A percentile compares a stretch with the other conserved stretches of the same genome.
Evolutionary conservation across 768 basidiomycete genomes (phyloP).

Genomic region (Panus rudis): DNA sequence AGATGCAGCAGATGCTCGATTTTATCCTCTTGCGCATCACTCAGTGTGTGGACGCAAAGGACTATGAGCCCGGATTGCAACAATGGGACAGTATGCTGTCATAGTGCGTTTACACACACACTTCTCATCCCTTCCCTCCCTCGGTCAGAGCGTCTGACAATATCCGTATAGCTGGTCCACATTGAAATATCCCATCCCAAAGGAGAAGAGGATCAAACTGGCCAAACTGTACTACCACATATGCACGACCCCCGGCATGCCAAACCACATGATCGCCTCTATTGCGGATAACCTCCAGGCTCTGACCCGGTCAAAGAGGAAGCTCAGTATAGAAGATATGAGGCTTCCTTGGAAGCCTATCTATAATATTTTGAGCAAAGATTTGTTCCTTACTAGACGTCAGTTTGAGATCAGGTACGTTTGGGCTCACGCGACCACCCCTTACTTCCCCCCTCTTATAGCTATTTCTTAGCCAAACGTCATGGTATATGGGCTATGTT

Average conservation of each 20-base stretch:
- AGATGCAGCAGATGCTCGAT: constrained; percentile 71
- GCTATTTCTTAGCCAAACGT: constrained; percentile 45
- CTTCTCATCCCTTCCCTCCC: too few species aligned
- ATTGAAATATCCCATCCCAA: constrained; percentile 84
- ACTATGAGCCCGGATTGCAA: constrained; percentile 73
- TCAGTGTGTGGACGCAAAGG: constrained; percentile 72
- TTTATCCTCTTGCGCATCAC: constrained; percentile 60
- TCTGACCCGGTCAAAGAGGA: constrained; percentile 63
- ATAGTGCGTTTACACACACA: constrained; percentile 42
- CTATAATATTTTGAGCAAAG: constrained; percentile 60
- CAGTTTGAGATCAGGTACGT: constrained; percentile 75
- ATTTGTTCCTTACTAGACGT: constrained; percentile 69
- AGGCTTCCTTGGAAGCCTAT: constrained; percentile 79
- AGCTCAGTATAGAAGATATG: constrained; percentile 71
- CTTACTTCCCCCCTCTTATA: background rate
- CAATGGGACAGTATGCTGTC: constrained; percentile 77
- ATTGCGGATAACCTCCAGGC: constrained; percentile 56
- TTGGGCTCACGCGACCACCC: background rate
- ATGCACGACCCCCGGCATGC: constrained; percentile 70
- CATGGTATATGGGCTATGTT: constrained; percentile 71
- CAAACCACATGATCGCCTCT: constrained; percentile 57
- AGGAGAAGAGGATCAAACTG: constrained; percentile 64
- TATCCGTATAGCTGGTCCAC: constrained; percentile 56
- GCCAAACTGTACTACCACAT: constrained; percentile 77
- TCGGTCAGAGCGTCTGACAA: too few species aligned